Evolutionary conservation across 345 rosid genomes (phyloP), one percentile per base, ranked within the genome.

Genomic region (Euphorbia lathyris): DNA sequence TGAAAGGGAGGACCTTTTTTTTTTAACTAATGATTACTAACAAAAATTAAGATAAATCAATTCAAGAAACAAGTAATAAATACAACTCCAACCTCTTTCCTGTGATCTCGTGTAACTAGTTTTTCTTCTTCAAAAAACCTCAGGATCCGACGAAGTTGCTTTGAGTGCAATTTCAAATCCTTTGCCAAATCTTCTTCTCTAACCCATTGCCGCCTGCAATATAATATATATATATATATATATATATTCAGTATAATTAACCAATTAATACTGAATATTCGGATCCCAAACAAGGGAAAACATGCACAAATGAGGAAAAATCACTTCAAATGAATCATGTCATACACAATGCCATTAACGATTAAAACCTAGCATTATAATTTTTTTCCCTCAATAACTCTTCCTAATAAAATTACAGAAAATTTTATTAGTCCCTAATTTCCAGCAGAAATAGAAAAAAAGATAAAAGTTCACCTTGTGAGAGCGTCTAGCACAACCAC

Each of bases 121-220:
- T 90, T 88, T 76, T 95, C 90, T 80, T 88, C 93, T 80, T 95
- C 96, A 67, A 92, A 88, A 62, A 82, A 79, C 23, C 87, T 80
- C 62, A 95, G 72, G 60, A 79, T 87, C 60, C 92, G 87, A 10
- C 93, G 86, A 29, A 92, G 90, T 74, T 90, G 97, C 86, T 92
- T 95, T 17, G 89, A 70, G 51, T 95, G 96, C 63, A 87, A 65
- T 73, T 84, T 87, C 82, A 92, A 81, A 42, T 92, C 97, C 79
- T 85, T 92, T 10, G 97, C 97, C 82, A 95, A 82, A 83, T 88
- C 97, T 80, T 95, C 97, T 83, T 95, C 99, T 77, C 96, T 84
- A 71, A 90, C 96, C 93, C 99, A 95, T 73, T 86, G 96, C 47
- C 91, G 87, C 76, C 97, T 90, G 79, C 50, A 43, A 75, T 52